Conservation (phyloP, 805 yeast species). For the Clavispora fructus region DNA sequence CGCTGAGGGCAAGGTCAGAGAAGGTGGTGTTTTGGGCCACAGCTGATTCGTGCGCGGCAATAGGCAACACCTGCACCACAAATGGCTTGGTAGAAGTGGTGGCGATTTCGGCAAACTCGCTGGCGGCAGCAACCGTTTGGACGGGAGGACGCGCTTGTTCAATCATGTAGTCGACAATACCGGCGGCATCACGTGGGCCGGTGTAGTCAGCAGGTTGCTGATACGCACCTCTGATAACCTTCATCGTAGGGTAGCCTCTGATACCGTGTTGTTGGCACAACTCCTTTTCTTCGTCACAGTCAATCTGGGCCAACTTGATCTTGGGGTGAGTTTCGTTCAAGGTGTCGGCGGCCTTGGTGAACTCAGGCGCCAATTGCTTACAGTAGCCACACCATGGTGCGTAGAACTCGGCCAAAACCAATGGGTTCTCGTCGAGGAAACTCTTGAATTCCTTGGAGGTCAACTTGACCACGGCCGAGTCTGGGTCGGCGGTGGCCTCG, state of each 20-base stretch:
- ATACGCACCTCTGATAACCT: slow-evolving; percentile 56
- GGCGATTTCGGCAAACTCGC: slow-evolving; percentile 47
- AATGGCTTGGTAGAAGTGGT: slow-evolving; percentile 46
- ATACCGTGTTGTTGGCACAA: slow-evolving; percentile 65
- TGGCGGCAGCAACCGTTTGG: slow-evolving; percentile 37
- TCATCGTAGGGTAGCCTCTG: slow-evolving; percentile 81
- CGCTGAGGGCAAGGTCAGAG: slow-evolving; percentile 52
- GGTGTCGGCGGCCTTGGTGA: slow-evolving; percentile 61
- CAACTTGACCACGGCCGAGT: slow-evolving; percentile 82
- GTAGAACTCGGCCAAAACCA: slow-evolving; percentile 81
- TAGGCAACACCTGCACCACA: slow-evolving; percentile 47
- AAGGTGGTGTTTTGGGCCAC: slow-evolving; percentile 47
- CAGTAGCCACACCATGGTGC: slow-evolving; percentile 99
- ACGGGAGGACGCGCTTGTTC: slow-evolving; percentile 76
- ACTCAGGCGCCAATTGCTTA: slow-evolving; percentile 81
- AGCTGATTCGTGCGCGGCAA: slow-evolving; percentile 21
- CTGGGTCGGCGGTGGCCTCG: slow-evolving; percentile 70
- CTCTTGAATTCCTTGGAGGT: slow-evolving; percentile 58
- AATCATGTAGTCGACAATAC: slow-evolving; percentile 73
- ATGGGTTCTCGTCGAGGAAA: slow-evolving; percentile 65
- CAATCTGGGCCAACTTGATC: slow-evolving; percentile 75
- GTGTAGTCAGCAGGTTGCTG: slow-evolving; percentile 55
- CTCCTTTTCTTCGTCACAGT: slow-evolving; percentile 74
- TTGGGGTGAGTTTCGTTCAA: slow-evolving; percentile 48
- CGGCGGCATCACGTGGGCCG: slow-evolving; percentile 79